Base-by-base conservation (phyloP, 345 rosid genomes). In the Citrus unshiu region DNA sequence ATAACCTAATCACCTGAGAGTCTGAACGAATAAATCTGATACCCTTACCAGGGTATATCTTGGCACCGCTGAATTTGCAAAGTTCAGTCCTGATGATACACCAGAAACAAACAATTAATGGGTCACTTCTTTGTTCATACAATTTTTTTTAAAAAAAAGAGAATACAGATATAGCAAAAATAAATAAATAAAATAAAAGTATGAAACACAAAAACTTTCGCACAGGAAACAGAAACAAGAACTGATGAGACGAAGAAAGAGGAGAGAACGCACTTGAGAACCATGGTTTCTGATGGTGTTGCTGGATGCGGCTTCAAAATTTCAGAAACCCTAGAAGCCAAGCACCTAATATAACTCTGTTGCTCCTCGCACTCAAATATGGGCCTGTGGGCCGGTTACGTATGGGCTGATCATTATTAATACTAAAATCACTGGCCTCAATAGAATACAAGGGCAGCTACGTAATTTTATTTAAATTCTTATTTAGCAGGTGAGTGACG, bases 1-100 rank as follows among this genome's bases (percentile, higher is more conserved):
- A 43, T 43, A 43, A 43, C 12, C 5, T 24, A 49, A 6, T 62
- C 66, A 91, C 95, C 93, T 90, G 96, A 75, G 96, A 92, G 83
- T 92, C 93, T 12, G 91, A 81, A 14, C 96, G 90, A 74, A 92
- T 68, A 62, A 90, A 92, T 88, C 93, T 86, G 82, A 90, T 92
- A 24, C 96, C 93, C 73, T 66, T 90, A 12, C 96, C 93, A 2
- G 92, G 93, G 66, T 90, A 92, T 56, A 90, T 92, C 92, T 92
- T 92, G 62, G 87, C 88, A 9, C 94, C 94, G 16, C 94, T 90
- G 74, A 92, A 92, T 25, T 91, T 93, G 79, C 93, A 92, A 63
- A 89, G 92, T 76, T 92, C 91, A 7, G 92, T 92, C 87, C 90
- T 90, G 49, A 35, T 56, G 49, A 12, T 1, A 77, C 19, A 60